Evolutionary conservation across 192 early-diverging fungal species (phyloP).

Genomic region (Entrophospora sp.): DNA sequence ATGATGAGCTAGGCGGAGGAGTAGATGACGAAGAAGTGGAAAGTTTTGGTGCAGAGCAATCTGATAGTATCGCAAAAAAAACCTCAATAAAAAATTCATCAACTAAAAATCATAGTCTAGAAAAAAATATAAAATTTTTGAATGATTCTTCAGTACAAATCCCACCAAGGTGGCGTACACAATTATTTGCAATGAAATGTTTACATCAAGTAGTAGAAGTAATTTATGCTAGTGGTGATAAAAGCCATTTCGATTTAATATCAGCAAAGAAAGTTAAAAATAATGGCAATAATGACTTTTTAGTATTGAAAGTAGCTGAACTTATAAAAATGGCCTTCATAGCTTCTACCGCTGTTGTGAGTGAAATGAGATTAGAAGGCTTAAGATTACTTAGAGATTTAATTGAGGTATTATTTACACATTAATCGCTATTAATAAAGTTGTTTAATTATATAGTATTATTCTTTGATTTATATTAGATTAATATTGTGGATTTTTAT

Average conservation of each 20-base stretch:
- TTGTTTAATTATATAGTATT: slow-evolving; percentile 1
- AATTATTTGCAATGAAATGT: slow-evolving; percentile 70
- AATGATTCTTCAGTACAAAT: slow-evolving; percentile 27
- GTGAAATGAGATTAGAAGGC: slow-evolving; percentile 70
- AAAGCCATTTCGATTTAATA: slow-evolving; percentile 62
- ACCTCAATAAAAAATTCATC: slow-evolving; percentile 24
- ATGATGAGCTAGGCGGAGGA: slow-evolving; percentile 21
- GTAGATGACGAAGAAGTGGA: slow-evolving; percentile 23
- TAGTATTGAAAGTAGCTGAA: slow-evolving; percentile 72
- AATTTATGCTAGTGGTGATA: slow-evolving; percentile 43
- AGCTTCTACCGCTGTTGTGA: slow-evolving; percentile 69
- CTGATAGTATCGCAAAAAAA: too few species aligned
- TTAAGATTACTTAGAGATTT: slow-evolving; percentile 70
- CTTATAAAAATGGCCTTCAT: slow-evolving; percentile 86
- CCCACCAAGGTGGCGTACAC: slow-evolving; percentile 67
- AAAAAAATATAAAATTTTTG: neutral
- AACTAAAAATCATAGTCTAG: neutral
- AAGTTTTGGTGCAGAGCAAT: slow-evolving; percentile 9
- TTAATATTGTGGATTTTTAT: neutral
- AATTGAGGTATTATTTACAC: slow-evolving; percentile 38
- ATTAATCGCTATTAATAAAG: neutral
- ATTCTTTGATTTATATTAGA: neutral
- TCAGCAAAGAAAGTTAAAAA: slow-evolving; percentile 46
- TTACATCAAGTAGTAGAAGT: slow-evolving; percentile 57
- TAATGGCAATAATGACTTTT: slow-evolving; percentile 55